A percentile compares a stretch with the other conserved stretches of the same genome.
Conservation (phyloP, 495 filamentous ascomycete genomes). For the Xylaria nigripes region DNA sequence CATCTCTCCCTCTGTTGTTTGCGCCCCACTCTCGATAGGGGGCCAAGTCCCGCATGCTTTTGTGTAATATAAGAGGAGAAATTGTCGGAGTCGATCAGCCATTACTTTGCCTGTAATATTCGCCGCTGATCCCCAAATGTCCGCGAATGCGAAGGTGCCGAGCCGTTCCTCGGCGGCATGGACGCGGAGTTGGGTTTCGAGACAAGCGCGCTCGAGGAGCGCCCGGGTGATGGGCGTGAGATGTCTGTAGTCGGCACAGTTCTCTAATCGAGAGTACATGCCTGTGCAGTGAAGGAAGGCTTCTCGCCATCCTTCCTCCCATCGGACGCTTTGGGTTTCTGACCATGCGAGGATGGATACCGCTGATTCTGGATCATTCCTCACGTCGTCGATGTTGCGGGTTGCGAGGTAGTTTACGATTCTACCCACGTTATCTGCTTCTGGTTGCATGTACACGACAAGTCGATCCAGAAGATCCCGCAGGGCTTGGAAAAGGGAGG, state of each 20-base stretch:
- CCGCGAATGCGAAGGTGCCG: constrained; percentile 49
- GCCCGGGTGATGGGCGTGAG: constrained; percentile 56
- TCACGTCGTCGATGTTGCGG: constrained; percentile 57
- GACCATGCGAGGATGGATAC: constrained; percentile 57
- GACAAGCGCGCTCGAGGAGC: constrained; percentile 52
- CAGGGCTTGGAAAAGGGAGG: constrained; percentile 51
- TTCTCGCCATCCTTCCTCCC: constrained; percentile 60
- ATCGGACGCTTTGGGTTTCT: constrained; percentile 50
- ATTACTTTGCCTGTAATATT: constrained; percentile 34
- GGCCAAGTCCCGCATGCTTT: constrained; percentile 51
- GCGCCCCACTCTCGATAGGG: constrained; percentile 32
- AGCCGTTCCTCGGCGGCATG: constrained; percentile 53
- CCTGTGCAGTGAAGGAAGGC: constrained; percentile 60
- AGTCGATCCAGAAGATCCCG: constrained; percentile 49
- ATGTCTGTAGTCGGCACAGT: constrained; percentile 47
- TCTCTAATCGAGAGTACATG: constrained; percentile 50
- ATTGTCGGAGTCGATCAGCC: constrained; percentile 49
- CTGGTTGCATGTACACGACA: constrained; percentile 43
- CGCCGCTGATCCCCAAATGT: constrained; percentile 48
- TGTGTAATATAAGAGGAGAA: constrained; percentile 48
- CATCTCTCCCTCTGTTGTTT: constrained; percentile 36
- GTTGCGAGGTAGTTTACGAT: constrained; percentile 51
- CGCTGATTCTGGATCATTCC: constrained; percentile 53
- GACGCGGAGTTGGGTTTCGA: constrained; percentile 56
- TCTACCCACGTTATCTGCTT: constrained; percentile 37